Percentiles rank a stretch among this genome's conserved stretches.
These are phyloP conservation scores for Trapa incisa DNA, from an alignment of 345 rosid genomes.

Conservation along the genomic window DNA sequence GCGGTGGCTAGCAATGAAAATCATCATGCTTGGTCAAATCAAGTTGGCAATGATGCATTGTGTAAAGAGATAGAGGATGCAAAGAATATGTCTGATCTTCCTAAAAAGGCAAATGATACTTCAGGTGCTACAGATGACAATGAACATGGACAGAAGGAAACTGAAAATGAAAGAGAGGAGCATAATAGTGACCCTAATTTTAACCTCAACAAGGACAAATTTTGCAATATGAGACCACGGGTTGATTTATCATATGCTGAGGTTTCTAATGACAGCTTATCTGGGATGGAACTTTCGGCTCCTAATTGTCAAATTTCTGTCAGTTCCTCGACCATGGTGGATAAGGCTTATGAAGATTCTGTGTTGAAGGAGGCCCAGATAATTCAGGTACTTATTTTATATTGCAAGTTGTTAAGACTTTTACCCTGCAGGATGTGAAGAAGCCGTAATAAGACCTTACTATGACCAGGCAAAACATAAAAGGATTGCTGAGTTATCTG, in stretches of 20 bases:
- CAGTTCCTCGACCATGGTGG: neutral
- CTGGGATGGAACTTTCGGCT: conserved; percentile 18
- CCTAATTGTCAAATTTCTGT: conserved; percentile 30
- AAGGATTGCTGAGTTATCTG: conserved; percentile 80
- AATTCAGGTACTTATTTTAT: too few species aligned
- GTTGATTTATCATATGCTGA: conserved; percentile 21
- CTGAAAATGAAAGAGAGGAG: conserved; percentile 26
- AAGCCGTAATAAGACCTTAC: conserved; percentile 15
- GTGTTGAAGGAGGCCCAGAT: too few species aligned
- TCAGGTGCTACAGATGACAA: conserved; percentile 5
- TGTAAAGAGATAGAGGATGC: neutral
- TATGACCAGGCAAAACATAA: conserved; percentile 69
- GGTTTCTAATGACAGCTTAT: conserved; percentile 27
- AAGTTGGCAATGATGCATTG: conserved; percentile 9
- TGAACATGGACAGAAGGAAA: conserved; percentile 23
- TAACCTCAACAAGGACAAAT: conserved; percentile 15
- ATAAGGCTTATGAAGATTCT: neutral
- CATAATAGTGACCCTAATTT: conserved; percentile 17
- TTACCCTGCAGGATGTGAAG: neutral
- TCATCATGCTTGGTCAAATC: conserved; percentile 10
- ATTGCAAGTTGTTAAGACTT: too few species aligned
- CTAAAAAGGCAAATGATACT: neutral
- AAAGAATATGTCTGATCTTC: neutral
- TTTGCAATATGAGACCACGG: conserved; percentile 15
- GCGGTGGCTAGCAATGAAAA: conserved; percentile 17